phyloP scores from a whole-genome alignment of 352 stramenopile genomes.

The Globisporangium alternatum region DNA sequence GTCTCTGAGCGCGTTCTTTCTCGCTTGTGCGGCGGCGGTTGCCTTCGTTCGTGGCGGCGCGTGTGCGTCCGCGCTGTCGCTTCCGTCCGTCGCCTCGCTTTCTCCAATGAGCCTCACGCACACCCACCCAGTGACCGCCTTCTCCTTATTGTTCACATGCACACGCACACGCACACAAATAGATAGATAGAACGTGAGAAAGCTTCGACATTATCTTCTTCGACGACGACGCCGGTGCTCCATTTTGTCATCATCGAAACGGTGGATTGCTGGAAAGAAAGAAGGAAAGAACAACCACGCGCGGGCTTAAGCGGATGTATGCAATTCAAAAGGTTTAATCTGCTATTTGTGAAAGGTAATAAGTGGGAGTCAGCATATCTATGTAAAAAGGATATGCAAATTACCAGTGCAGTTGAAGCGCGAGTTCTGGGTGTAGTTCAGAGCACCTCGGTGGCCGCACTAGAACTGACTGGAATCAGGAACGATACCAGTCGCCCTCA shows the following conservation, averaged over 20 bases:
- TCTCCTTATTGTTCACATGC: not conserved
- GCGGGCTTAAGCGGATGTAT: too few species aligned
- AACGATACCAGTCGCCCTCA: too few species aligned
- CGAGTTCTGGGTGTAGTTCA: too few species aligned
- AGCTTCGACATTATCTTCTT: not conserved
- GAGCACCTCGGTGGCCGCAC: too few species aligned
- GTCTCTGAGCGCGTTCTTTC: not conserved
- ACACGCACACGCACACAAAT: not conserved
- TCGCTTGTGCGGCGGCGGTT: not conserved
- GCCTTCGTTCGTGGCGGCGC: not conserved
- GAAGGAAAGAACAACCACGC: not conserved
- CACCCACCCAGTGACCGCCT: not conserved
- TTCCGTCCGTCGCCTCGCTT: not conserved
- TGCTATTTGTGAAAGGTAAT: too few species aligned
- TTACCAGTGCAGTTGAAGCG: too few species aligned
- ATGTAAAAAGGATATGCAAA: too few species aligned
- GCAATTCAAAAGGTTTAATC: too few species aligned
- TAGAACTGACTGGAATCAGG: too few species aligned
- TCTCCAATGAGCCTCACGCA: not conserved
- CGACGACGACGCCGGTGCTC: not conserved
- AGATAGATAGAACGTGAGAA: not conserved
- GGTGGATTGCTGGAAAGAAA: conserved; percentile 1
- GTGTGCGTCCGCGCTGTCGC: not conserved
- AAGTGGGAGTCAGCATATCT: too few species aligned
- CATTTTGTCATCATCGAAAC: conserved; percentile 10